Conservation (phyloP, 2,329 filamentous ascomycete genomes). For the Ophiobolus disseminans region DNA sequence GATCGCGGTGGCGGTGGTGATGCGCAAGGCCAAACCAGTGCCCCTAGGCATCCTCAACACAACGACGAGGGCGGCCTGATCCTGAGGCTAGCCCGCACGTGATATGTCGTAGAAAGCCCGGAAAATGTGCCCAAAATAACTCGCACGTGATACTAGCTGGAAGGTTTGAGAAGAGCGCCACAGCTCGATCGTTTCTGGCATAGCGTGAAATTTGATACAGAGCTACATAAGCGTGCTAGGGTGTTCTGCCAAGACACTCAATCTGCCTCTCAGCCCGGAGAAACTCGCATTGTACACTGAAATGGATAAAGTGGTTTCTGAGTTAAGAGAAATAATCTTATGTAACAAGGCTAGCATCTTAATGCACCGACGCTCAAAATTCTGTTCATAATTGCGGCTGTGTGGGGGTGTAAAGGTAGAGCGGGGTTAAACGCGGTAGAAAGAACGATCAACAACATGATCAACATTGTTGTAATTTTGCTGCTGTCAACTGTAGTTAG, state of each 20-base stretch:
- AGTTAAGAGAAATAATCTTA: background rate
- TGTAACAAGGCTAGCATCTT: slow-evolving; percentile 1
- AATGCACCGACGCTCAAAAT: background rate
- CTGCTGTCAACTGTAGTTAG: background rate
- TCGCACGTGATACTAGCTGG: background rate
- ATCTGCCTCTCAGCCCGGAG: background rate
- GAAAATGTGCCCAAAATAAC: background rate
- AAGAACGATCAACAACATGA: slow-evolving; percentile 1
- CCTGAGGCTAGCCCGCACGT: background rate
- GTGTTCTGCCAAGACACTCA: background rate
- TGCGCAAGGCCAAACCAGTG: background rate
- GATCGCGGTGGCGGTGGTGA: background rate
- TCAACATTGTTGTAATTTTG: background rate
- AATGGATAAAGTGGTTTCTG: background rate
- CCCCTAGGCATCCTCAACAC: background rate
- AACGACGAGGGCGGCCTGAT: background rate
- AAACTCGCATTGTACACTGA: slow-evolving; percentile 2
- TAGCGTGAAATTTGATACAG: background rate
- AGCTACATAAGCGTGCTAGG: slow-evolving; percentile 1
- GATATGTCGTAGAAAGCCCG: background rate
- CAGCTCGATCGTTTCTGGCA: background rate
- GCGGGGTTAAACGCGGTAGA: slow-evolving; percentile 1
- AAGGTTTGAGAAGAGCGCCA: background rate
- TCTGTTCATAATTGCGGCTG: background rate
- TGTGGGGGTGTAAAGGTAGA: slow-evolving; percentile 4